phyloP scores from a whole-genome alignment of 2,329 filamentous ascomycete species.

The Nakataea oryzae region DNA sequence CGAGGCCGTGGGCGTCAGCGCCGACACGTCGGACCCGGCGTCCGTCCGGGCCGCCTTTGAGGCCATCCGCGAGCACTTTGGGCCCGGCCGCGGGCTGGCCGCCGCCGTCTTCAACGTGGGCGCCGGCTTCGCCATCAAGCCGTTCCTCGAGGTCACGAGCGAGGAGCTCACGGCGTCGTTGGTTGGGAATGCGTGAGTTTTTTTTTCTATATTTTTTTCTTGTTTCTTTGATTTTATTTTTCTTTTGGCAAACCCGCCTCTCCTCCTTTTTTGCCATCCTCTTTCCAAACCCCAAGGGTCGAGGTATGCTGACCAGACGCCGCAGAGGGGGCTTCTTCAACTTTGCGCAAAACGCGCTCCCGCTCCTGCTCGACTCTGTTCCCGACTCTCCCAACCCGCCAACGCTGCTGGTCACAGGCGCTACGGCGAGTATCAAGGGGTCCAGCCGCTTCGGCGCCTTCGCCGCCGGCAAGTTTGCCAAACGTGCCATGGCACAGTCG shows the following conservation, averaged over 20 bases:
- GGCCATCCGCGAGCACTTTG: constrained; percentile 37
- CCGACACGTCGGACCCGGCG: constrained; percentile 47
- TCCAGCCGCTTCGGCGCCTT: constrained; percentile 61
- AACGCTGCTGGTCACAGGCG: constrained; percentile 76
- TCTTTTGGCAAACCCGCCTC: no score
- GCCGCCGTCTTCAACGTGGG: constrained; percentile 65
- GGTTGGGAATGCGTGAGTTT: constrained; percentile 35
- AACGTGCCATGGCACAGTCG: constrained; percentile 63
- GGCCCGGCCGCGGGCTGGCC: constrained; percentile 42
- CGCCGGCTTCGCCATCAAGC: constrained; percentile 37
- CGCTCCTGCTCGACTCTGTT: constrained; percentile 56
- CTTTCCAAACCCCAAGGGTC: no score
- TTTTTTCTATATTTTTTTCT: not conserved
- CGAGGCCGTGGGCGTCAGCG: constrained; percentile 57
- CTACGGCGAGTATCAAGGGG: constrained; percentile 69
- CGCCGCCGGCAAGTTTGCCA: constrained; percentile 70
- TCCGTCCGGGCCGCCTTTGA: constrained; percentile 49
- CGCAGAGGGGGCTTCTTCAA: constrained; percentile 57
- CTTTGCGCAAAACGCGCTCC: constrained; percentile 64
- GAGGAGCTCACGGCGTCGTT: constrained; percentile 39
- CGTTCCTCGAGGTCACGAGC: constrained; percentile 44
- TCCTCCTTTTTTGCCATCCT: not conserved
- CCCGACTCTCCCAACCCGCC: constrained; percentile 52
- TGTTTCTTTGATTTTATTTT: not conserved
- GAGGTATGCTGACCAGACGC: no score